These are phyloP conservation scores for Lycium ferocissimum DNA, from an alignment of 257 asterid species.

Conservation along the genomic window DNA sequence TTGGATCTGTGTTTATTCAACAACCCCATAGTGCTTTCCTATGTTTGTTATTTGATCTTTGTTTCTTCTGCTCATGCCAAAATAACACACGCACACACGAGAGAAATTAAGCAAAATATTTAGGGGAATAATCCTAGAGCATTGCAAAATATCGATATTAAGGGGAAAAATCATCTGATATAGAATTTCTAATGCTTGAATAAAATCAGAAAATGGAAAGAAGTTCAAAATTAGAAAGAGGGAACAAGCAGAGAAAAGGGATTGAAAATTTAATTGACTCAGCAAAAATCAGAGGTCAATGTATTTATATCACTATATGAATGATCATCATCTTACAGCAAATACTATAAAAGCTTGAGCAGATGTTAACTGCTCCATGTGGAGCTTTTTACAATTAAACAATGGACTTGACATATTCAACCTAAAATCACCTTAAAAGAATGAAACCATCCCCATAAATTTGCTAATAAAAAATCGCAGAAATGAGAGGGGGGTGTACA, in stretches of 20 bases:
- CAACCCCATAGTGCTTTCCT: not conserved
- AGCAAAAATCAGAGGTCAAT: not conserved
- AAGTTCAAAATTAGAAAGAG: no score
- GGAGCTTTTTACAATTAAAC: slow-evolving; percentile 24
- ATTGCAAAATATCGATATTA: no score
- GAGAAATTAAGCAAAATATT: not conserved
- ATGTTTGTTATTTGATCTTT: not conserved
- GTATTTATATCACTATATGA: not conserved
- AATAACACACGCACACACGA: not conserved
- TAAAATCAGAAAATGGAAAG: not conserved
- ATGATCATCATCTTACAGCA: not conserved
- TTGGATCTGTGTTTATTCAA: not conserved
- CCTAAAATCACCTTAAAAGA: slow-evolving; percentile 21
- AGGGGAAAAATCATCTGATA: no score
- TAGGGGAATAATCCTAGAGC: not conserved
- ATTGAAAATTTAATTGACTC: not conserved
- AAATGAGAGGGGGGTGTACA: slow-evolving; percentile 21
- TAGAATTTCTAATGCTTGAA: no score
- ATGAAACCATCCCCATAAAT: slow-evolving; percentile 30
- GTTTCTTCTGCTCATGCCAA: not conserved
- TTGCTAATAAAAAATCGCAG: slow-evolving; percentile 28
- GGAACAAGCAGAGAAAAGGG: not conserved
- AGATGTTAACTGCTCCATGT: not conserved
- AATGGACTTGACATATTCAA: not conserved
- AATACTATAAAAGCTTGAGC: slow-evolving; percentile 23